Percentiles rank a stretch among this genome's conserved stretches.
Evolutionary conservation across 139 green algal genomes (phyloP).

Genomic region (Auxenochlorella pyrenoidosa): DNA sequence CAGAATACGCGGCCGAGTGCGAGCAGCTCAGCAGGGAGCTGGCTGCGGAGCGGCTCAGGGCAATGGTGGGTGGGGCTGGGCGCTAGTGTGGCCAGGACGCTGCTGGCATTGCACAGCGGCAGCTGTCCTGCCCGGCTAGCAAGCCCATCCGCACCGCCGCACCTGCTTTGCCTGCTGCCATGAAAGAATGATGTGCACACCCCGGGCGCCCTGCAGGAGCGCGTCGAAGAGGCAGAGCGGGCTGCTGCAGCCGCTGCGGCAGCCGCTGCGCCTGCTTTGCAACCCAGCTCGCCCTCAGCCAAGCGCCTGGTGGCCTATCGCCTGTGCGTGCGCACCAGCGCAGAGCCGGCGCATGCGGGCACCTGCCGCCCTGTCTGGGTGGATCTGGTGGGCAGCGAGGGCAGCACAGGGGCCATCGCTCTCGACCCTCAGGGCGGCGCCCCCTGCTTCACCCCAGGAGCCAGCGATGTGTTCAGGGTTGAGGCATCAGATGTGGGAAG

Average conservation of each 20-base stretch:
- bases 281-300: neutral
- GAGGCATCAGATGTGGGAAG: slow-evolving; percentile 41
- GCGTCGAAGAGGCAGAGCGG: neutral
- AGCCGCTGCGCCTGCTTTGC: neutral
- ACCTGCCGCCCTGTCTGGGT: slow-evolving; percentile 23
- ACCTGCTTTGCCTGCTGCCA: too few species aligned
- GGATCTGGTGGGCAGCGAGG: slow-evolving; percentile 3
- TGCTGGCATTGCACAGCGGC: too few species aligned
- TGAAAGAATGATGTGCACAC: too few species aligned
- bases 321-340: slow-evolving; percentile 24
- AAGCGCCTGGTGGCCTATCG: neutral
- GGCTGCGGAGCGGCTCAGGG: slow-evolving; percentile 17
- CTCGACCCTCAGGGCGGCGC: neutral
- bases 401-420: neutral
- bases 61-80: neutral
- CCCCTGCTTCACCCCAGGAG: neutral
- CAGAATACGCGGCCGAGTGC: neutral
- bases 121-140: too few species aligned
- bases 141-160: neutral
- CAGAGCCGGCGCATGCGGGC: slow-evolving; percentile 17
- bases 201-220: neutral
- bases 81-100: too few species aligned
- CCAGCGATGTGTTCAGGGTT: slow-evolving; percentile 46
- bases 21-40: slow-evolving; percentile 11
- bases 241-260: neutral